These are phyloP conservation scores for Juncus effusus DNA, from an alignment of 176 grass and related monocot species.

Conservation along the genomic window DNA sequence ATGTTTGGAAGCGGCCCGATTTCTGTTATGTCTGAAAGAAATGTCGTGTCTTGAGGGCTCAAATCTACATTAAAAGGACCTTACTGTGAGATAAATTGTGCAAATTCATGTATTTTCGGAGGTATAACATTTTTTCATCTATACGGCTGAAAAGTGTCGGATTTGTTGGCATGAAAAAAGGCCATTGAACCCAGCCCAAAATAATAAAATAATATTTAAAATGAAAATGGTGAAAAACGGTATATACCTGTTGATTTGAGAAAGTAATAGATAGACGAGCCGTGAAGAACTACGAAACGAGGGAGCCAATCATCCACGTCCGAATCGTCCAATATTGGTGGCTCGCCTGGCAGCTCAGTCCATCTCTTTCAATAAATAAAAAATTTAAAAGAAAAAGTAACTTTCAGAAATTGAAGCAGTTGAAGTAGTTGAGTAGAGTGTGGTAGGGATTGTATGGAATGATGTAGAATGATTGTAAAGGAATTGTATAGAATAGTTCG, in stretches of 20 bases:
- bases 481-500: too few species aligned
- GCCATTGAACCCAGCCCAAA: too few species aligned
- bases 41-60: slow-evolving; percentile 74
- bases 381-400: slow-evolving; percentile 7
- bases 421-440: neutral
- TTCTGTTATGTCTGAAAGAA: slow-evolving; percentile 59
- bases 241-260: slow-evolving; percentile 77
- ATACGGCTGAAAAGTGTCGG: too few species aligned
- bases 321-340: slow-evolving; percentile 81
- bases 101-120: neutral
- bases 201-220: neutral
- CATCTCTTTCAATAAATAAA: slow-evolving; percentile 51
- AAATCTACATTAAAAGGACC: slow-evolving; percentile 46
- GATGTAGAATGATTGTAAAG: too few species aligned
- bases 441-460: too few species aligned
- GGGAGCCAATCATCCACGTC: slow-evolving; percentile 90
- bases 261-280: slow-evolving; percentile 79
- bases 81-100: neutral
- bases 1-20: slow-evolving; percentile 54
- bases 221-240: neutral
- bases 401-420: neutral
- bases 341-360: slow-evolving; percentile 84
- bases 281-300: slow-evolving; percentile 85
- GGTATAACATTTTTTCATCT: too few species aligned
- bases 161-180: too few species aligned